Evolutionary conservation across 1,284 basidiomycete genomes (phyloP).

Genomic region (Sanghuangporus sanghuang): DNA sequence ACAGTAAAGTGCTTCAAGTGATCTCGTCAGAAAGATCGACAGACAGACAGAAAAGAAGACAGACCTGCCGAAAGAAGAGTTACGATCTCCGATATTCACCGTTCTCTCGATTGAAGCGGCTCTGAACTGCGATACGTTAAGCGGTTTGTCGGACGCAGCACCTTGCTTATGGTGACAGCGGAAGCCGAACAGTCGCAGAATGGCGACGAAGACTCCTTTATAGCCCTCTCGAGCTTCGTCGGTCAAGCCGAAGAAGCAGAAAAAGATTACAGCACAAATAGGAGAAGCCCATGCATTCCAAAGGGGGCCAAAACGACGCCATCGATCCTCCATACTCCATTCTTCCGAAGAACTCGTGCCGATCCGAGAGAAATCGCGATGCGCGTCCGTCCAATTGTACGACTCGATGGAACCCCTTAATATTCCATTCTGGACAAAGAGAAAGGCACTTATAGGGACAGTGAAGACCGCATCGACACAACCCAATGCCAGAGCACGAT

Average conservation of each 20-base stretch:
- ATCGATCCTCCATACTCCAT: slow-evolving; percentile 24
- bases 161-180: neutral
- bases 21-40: neutral
- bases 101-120: neutral
- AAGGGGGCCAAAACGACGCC: slow-evolving; percentile 25
- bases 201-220: slow-evolving; percentile 16
- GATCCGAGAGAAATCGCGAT: slow-evolving; percentile 28
- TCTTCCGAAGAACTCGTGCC: slow-evolving; percentile 28
- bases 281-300: slow-evolving; percentile 36
- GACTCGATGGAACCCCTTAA: slow-evolving; percentile 23
- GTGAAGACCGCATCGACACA: slow-evolving; percentile 36
- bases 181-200: neutral
- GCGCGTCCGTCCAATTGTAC: slow-evolving; percentile 35
- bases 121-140: neutral
- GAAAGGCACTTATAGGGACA: slow-evolving; percentile 29
- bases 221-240: slow-evolving; percentile 31
- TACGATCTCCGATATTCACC: neutral
- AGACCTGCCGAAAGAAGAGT: neutral
- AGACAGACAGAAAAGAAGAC: neutral
- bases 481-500: slow-evolving; percentile 50
- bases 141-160: neutral
- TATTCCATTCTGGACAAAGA: slow-evolving; percentile 23
- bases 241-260: slow-evolving; percentile 43
- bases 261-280: slow-evolving; percentile 39
- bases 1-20: neutral